Base-by-base conservation (phyloP, 2,329 filamentous ascomycete genomes). In the Fusarium musae region DNA sequence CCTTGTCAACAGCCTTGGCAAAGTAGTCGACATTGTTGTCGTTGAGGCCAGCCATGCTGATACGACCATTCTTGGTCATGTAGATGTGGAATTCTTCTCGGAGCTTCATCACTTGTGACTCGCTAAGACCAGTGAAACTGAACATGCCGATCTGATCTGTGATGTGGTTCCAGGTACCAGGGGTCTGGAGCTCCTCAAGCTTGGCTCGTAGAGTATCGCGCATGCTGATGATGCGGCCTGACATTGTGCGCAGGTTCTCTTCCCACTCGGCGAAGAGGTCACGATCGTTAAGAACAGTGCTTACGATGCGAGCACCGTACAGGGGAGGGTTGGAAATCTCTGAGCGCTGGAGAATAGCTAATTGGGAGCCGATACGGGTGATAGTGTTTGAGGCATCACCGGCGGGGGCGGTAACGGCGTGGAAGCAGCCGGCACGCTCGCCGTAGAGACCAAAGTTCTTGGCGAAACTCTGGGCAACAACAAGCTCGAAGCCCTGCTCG, bases 101-200 rank as follows among this genome's bases (percentile, higher is more conserved):
- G 70, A 96, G 85, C 84, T 90, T 91, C 76, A 88, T 77, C 12
- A 96, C 93, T 81, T 96, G 93, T 70, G 89, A 81, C 84, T 95
- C 93, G 17, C 82, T 89, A 81, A 97, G 84, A 17, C 94, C 94
- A 2, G 94, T 97, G 83, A 97, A 99, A 82, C 92, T 96, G 86
- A 99, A 99, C 96, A 99, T 99, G 85, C 96, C 96, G 80, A 99
- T 99, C 88, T 99, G 96, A 79, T 97, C 93, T 21, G 95, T 98
- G 82, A 99, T 97, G 85, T 99, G 96, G 80, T 95, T 94, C 96
- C 96, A 99, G 19, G 89, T 93, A 37, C 96, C 96, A 0, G 96
- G 96, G 0, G 96, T 98, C 36, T 90, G 90, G 67, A 96, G 88
- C 79, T 91, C 90, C 84, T 98, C 96, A 16, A 99, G 90, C 83